A percentile compares a stretch with the other conserved stretches of the same genome.
Conservation (phyloP, 306 rosid genomes). For the Cicer pinnatifidum region DNA sequence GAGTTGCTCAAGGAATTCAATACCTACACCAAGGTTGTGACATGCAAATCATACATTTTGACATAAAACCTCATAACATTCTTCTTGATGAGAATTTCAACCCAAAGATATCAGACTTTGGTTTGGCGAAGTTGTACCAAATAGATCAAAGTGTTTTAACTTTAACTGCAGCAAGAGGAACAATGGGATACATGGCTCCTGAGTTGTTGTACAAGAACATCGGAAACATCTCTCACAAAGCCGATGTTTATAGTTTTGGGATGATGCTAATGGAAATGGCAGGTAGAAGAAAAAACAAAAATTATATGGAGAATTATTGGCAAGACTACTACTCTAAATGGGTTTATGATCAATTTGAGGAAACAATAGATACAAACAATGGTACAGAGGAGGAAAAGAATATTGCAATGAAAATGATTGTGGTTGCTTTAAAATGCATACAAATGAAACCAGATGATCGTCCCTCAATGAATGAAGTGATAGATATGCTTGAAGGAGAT, state of each 20-base stretch:
- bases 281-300: conserved; percentile 8
- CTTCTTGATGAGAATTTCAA: conserved; percentile 30
- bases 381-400: conserved; percentile 29
- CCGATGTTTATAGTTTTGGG: conserved; percentile 36
- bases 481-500: conserved; percentile 29
- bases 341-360: conserved; percentile 41
- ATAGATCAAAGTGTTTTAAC: conserved; percentile 26
- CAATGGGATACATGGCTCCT: conserved; percentile 35
- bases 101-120: conserved; percentile 32
- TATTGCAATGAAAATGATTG: conserved; percentile 35
- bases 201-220: conserved; percentile 25
- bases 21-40: conserved; percentile 42
- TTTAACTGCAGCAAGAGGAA: conserved; percentile 35
- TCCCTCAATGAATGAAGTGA: conserved; percentile 36
- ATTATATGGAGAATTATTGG: conserved; percentile 8
- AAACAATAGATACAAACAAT: conserved; percentile 13
- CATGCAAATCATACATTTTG: conserved; percentile 39
- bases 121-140: conserved; percentile 6
- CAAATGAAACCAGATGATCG: conserved; percentile 29
- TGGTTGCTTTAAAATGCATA: conserved; percentile 20
- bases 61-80: conserved; percentile 34
- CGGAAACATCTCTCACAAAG: conserved; percentile 13
- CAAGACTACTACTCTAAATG: conserved; percentile 16
- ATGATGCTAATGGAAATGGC: conserved; percentile 33
- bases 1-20: conserved; percentile 33